A percentile compares a stretch with the other conserved stretches of the same genome.
These are phyloP conservation scores for Echeveria elegans DNA, from an alignment of 164 flowering plant species.

Conservation along the genomic window DNA sequence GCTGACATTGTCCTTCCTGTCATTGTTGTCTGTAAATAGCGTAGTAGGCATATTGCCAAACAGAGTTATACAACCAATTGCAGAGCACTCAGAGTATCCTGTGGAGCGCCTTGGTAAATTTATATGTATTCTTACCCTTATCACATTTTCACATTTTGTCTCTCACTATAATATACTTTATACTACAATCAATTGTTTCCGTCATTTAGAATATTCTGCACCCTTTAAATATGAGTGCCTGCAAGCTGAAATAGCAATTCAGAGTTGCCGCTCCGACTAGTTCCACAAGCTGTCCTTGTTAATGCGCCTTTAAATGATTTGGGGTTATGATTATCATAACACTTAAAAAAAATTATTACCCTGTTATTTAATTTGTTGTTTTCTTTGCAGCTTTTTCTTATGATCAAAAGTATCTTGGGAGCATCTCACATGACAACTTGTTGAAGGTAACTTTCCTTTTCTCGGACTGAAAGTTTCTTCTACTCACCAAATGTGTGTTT, in stretches of 20 bases:
- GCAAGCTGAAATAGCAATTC: too few relatives aligned
- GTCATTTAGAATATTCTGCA: too few relatives aligned
- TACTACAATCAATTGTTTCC: too few relatives aligned
- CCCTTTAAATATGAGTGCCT: too few relatives aligned
- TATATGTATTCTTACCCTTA: conserved; percentile 1
- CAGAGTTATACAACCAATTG: conserved; percentile 85
- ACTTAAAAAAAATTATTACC: background rate
- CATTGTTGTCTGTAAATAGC: conserved; percentile 24
- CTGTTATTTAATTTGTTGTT: background rate
- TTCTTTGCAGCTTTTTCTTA: conserved; percentile 49
- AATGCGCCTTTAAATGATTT: background rate
- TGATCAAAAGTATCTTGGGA: conserved; percentile 31
- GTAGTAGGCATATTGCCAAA: conserved; percentile 90
- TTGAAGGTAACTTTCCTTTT: background rate
- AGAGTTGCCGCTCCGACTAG: too few relatives aligned
- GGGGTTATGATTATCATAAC: background rate
- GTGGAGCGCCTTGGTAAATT: conserved; percentile 83
- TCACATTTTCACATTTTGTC: background rate
- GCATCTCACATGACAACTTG: background rate
- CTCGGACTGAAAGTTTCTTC: too few relatives aligned
- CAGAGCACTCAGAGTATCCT: conserved; percentile 91
- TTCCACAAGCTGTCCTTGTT: too few relatives aligned
- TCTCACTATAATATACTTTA: too few relatives aligned
- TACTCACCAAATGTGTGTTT: too few relatives aligned
- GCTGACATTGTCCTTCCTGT: background rate